phyloP scores from a whole-genome alignment of 2,329 filamentous ascomycete genomes.

The Paecilomyces niveus region DNA sequence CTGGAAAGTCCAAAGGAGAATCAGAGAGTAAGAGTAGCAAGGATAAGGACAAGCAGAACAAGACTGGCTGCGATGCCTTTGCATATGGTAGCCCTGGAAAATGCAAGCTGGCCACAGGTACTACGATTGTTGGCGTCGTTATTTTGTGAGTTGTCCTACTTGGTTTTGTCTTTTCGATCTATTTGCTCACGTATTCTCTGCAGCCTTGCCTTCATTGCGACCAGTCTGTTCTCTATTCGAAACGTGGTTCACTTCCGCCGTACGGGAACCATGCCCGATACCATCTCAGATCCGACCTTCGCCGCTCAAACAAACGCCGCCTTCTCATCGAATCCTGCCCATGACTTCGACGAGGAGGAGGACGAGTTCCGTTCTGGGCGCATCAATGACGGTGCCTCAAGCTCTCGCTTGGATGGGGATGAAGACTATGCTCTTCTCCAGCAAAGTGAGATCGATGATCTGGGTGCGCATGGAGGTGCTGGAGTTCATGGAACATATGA shows the following conservation, averaged over 20 bases:
- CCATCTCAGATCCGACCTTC: slow-evolving; percentile 39
- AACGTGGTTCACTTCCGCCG: slow-evolving; percentile 51
- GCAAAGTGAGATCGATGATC: slow-evolving; percentile 38
- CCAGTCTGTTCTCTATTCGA: slow-evolving; percentile 47
- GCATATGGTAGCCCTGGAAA: slow-evolving; percentile 48
- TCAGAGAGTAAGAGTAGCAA: slow-evolving; percentile 24
- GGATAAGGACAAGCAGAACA: slow-evolving; percentile 29
- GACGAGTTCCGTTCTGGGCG: slow-evolving; percentile 38
- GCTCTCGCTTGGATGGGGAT: slow-evolving; percentile 35
- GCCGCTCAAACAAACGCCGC: slow-evolving; percentile 43
- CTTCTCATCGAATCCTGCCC: slow-evolving; percentile 40
- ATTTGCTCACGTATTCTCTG: background rate
- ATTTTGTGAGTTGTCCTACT: slow-evolving; percentile 42
- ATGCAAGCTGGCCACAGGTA: slow-evolving; percentile 51
- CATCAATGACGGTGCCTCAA: slow-evolving; percentile 31
- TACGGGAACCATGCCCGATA: slow-evolving; percentile 47
- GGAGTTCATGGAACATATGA: slow-evolving; percentile 34
- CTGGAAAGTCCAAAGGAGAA: slow-evolving; percentile 47
- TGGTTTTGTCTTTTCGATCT: background rate
- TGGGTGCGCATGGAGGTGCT: slow-evolving; percentile 27
- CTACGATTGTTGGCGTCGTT: slow-evolving; percentile 50
- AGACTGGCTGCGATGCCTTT: slow-evolving; percentile 48
- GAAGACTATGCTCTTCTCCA: slow-evolving; percentile 48
- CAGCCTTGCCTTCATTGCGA: slow-evolving; percentile 49
- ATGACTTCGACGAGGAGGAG: slow-evolving; percentile 40